Evolutionary conservation across 2,329 filamentous ascomycete genomes (phyloP).

Genomic region (Aureobasidium uvarum): DNA sequence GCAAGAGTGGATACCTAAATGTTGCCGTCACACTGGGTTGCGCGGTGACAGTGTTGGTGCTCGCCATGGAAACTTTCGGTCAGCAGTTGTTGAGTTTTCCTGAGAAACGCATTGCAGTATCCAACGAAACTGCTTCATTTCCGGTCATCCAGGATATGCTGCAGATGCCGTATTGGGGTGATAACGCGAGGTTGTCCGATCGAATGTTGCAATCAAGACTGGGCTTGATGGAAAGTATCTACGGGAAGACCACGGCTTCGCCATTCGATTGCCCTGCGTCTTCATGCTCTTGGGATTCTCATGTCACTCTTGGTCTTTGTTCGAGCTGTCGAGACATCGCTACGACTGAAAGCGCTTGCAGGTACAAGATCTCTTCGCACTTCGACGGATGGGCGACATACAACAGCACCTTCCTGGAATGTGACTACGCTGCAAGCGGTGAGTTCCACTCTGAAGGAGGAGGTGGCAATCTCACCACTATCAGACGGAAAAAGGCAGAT

Average conservation of each 20-base stretch:
- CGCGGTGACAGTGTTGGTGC: neutral
- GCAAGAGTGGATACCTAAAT: neutral
- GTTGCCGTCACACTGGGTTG: neutral
- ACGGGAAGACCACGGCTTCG: neutral
- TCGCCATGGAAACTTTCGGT: slow-evolving; percentile 12
- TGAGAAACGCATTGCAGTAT: neutral
- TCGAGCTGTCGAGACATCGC: neutral
- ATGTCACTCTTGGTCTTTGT: slow-evolving; percentile 11
- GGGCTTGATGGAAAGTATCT: neutral
- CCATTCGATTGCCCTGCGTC: slow-evolving; percentile 6
- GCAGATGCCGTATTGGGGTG: neutral
- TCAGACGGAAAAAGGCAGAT: neutral
- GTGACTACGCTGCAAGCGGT: neutral
- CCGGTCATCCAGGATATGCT: neutral
- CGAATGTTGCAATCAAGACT: neutral
- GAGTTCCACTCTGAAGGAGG: neutral
- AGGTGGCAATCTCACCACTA: neutral
- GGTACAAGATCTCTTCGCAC: neutral
- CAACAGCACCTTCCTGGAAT: neutral
- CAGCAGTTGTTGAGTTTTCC: slow-evolving; percentile 8
- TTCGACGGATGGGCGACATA: neutral
- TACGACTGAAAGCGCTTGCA: neutral
- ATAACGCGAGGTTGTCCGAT: neutral
- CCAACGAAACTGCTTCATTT: neutral
- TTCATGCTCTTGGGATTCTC: neutral